A percentile compares a stretch with the other conserved stretches of the same genome.
Evolutionary conservation across 1,139 yeast genomes (phyloP).

Genomic region (Nakaseomyces glabratus): DNA sequence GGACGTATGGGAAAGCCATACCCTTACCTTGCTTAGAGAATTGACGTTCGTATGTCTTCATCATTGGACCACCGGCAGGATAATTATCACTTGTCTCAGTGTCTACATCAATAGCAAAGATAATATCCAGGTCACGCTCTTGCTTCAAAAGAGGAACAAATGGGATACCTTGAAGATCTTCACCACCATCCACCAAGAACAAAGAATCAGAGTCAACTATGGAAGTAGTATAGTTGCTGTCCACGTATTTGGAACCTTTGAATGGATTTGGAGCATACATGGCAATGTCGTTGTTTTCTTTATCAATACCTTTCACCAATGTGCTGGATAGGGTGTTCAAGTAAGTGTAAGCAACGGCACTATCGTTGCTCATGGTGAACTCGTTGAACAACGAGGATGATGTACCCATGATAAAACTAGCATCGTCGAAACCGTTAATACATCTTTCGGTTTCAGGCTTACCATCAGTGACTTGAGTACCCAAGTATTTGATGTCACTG

Average conservation of each 20-base stretch:
- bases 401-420: conserved; percentile 68
- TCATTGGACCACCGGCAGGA: conserved; percentile 74
- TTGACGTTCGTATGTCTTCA: conserved; percentile 60
- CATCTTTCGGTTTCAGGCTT: conserved; percentile 39
- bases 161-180: conserved; percentile 73
- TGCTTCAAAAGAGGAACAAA: conserved; percentile 66
- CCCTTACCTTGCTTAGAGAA: conserved; percentile 46
- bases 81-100: conserved; percentile 61
- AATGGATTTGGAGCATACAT: conserved; percentile 65
- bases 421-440: conserved; percentile 64
- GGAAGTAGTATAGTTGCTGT: conserved; percentile 23
- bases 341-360: conserved; percentile 43
- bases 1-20: conserved; percentile 76
- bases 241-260: conserved; percentile 38
- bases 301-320: conserved; percentile 40
- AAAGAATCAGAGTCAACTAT: conserved; percentile 41
- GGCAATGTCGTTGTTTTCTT: conserved; percentile 57
- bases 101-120: conserved; percentile 80
- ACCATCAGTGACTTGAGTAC: conserved; percentile 58
- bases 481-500: conserved; percentile 61
- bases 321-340: conserved; percentile 39
- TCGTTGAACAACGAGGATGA: conserved; percentile 73
- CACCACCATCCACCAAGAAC: conserved; percentile 82
- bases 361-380: conserved; percentile 50
- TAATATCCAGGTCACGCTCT: conserved; percentile 62